These are phyloP conservation scores for Setaria viridis DNA, from an alignment of 202 grass and related monocot species.

Conservation along the genomic window DNA sequence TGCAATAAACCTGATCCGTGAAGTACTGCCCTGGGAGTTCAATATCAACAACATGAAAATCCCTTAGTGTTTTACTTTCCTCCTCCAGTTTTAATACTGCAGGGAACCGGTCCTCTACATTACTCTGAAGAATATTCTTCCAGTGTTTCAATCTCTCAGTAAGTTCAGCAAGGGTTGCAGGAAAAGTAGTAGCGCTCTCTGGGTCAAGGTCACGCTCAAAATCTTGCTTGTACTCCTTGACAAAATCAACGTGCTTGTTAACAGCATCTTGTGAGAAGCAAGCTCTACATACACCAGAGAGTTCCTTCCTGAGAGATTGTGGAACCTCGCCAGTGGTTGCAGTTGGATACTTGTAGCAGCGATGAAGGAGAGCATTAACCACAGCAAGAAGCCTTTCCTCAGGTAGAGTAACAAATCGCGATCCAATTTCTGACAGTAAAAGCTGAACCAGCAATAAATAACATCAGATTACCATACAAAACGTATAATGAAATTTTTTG, in stretches of 20 bases:
- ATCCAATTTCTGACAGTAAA: conserved; percentile 99
- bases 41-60: conserved; percentile 96
- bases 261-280: conserved; percentile 99
- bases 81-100: conserved; percentile 97
- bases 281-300: conserved; percentile 97
- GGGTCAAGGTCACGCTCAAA: conserved; percentile 98
- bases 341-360: conserved; percentile 99
- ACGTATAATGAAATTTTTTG: background rate
- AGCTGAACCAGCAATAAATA: conserved; percentile 61
- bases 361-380: conserved; percentile 97
- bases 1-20: conserved; percentile 80
- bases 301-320: conserved; percentile 92
- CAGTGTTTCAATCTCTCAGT: conserved; percentile 97
- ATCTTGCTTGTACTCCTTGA: conserved; percentile 97
- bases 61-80: conserved; percentile 95
- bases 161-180: conserved; percentile 85
- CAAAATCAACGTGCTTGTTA: conserved; percentile 99
- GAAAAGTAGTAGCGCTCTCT: conserved; percentile 94
- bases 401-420: conserved; percentile 98
- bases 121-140: conserved; percentile 99
- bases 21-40: conserved; percentile 98
- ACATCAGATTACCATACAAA: conserved; percentile 26
- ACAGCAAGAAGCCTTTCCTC: conserved; percentile 97
- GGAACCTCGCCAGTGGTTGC: conserved; percentile 98
- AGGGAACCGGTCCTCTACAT: conserved; percentile 97